Base-by-base conservation (phyloP, 2,329 filamentous ascomycete genomes). In the Colletotrichum sp. region DNA sequence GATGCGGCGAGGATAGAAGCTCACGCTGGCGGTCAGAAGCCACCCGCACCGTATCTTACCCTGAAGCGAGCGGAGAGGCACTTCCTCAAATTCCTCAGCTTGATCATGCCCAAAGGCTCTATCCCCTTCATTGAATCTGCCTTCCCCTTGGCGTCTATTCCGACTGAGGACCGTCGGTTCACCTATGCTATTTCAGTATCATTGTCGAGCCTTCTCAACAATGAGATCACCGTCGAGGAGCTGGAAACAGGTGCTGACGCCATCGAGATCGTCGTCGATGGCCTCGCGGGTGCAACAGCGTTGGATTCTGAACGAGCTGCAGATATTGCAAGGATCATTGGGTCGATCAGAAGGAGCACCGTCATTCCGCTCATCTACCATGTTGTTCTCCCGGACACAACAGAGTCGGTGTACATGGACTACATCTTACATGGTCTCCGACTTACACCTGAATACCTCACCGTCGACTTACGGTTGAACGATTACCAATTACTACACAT, bases 41-140 rank as follows among this genome's bases (percentile, higher is more conserved):
- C 85, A 1, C 86, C 88, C 0, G 89, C 91, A 3, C 91, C 92
- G 0, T 94, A 93, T 78, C 83, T 95, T 18, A 93, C 92, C 0
- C 83, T 95, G 8, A 95, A 95, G 80, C 87, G 92, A 64, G 90
- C 92, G 5, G 93, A 95, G 81, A 87, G 92, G 63, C 93, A 94
- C 75, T 94, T 95, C 76, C 86, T 95, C 52, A 93, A 92, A 71
- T 94, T 95, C 72, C 85, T 95, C 10, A 91, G 91, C 2, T 87
- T 93, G 28, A 87, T 93, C 30, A 90, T 91, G 65, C 88, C 90
- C 2, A 84, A 86, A 21, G 87, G 88, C 5, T 85, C 89, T 8
- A 88, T 92, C n/a, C 89, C 89, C 0, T 90, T 91, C 24, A 87
- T 92, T 73, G 91, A 93, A 77, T 91, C 91, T 3, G 91, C 92